Evolutionary conservation across 495 filamentous ascomycete genomes (phyloP), one percentile per base, ranked within the genome.

Genomic region (Rhizodiscina lignyota): DNA sequence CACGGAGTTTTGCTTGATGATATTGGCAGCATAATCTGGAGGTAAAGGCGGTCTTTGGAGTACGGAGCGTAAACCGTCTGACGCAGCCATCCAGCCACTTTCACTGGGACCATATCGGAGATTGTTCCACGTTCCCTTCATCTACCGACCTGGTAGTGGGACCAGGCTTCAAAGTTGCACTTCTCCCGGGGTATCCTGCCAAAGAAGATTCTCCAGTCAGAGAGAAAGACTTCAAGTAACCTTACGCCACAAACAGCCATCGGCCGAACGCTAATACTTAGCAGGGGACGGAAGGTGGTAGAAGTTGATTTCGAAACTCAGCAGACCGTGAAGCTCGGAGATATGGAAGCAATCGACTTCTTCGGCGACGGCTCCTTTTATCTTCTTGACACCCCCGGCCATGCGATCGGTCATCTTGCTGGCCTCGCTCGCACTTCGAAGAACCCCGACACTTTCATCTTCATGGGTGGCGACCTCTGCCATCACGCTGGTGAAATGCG

Each of bases 41-140:
- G n/a, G n/a, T n/a, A n/a, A n/a, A n/a, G n/a, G n/a, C n/a, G n/a
- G n/a, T n/a, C n/a, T n/a, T n/a, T n/a, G n/a, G n/a, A n/a, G n/a
- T n/a, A n/a, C n/a, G n/a, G n/a, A n/a, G n/a, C n/a, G n/a, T n/a
- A n/a, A n/a, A n/a, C n/a, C n/a, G n/a, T n/a, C n/a, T 34, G 61
- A 72, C 15, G 63, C 57, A 12, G 53, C 74, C 13, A 56, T 76
- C 63, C 62, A 21, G 12, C n/a, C 55, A 76, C 39, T 50, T 51
- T 34, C 75, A 79, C 46, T 67, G 67, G 36, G 74, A 79, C 47
- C 77, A 80, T 44, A 57, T 55, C 11, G 77, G 74, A 2, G 63
- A 79, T 35, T 55, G 62, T 2, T 56, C 58, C 0, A 58, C 42
- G 0, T 77, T 79, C 37, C 64, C 60, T 0, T 18, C 58, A 0